Base-by-base conservation (phyloP, 208 protist species). In the Leishmania gerbilli region DNA sequence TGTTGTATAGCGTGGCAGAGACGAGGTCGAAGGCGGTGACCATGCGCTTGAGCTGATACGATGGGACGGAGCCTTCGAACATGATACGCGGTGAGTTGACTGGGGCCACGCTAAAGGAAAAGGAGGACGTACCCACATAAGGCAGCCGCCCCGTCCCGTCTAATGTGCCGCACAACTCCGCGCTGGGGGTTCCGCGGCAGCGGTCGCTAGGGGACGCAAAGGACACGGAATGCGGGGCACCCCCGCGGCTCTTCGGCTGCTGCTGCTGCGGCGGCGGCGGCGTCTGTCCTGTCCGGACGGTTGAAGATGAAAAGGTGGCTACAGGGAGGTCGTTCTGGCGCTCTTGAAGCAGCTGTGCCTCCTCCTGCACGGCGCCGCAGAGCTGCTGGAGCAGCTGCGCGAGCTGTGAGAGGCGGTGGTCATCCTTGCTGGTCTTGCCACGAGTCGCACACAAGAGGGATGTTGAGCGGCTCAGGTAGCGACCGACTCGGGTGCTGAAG, bases 401-500 rank as follows among this genome's bases (percentile, higher is more conserved):
- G 2, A 94, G 75, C 55, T 93, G 74, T 37, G 87, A 49, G n/a
- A 93, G 71, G 5, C 75, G 85, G 68, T 96, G 87, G n/a, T 53
- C 79, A 55, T 93, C 90, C n/a, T 88, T 88, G 55, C 83, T 76
- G 24, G 81, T 87, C 47, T 82, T 84, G 21, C 83, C 86, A 71
- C 56, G 79, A 53, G 95, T 87, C 31, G 85, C 76, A 11, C 81
- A 77, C 49, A 95, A 69, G 4, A 94, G 74, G 40, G 79, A 80
- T 27, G 88, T 79, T n/a, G 92, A 79, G 5, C 82, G 84, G 15
- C 85, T 89, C 37, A 97, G 80, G 56, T 78, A 89, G 34, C 89
- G 84, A 31, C 88, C 88, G 3, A 97, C 87, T 64, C 91, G 88
- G 24, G 95, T 92, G 75, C 86, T 95, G 81, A 97, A 96, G 74